Evolutionary conservation across 2,329 filamentous ascomycete genomes (phyloP).

Genomic region (Penicillium sp.): DNA sequence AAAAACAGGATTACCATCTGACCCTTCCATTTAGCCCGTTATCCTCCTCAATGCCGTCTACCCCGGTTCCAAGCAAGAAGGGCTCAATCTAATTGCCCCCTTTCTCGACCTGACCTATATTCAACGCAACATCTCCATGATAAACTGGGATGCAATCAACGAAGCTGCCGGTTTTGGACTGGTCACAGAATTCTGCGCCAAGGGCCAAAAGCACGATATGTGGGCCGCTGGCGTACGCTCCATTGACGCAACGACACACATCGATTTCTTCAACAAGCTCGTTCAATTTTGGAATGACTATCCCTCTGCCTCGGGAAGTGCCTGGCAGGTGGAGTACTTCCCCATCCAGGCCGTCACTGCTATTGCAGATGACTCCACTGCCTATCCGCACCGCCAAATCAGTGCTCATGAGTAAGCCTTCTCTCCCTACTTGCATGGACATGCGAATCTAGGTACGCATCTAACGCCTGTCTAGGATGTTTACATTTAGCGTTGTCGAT

Average conservation of each 20-base stretch:
- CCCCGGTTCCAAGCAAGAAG: neutral
- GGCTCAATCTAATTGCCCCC: neutral
- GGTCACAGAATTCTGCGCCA: neutral
- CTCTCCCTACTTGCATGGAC: neutral
- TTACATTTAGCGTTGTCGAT: neutral
- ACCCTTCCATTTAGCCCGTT: neutral
- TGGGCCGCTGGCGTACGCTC: neutral
- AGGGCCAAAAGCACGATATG: neutral
- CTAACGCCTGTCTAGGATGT: neutral
- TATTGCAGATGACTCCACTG: neutral
- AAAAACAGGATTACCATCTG: neutral
- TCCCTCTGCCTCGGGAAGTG: neutral
- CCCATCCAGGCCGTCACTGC: neutral
- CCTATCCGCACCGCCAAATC: neutral
- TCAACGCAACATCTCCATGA: neutral
- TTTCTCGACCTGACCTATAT: neutral
- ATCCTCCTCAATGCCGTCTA: neutral
- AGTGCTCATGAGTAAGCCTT: neutral
- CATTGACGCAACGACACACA: neutral
- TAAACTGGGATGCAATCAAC: neutral
- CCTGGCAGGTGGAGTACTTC: neutral
- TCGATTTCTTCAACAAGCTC: neutral
- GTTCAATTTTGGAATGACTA: neutral
- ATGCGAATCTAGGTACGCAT: neutral
- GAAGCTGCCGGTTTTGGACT: neutral